A percentile compares a stretch with the other conserved stretches of the same genome.
These are phyloP conservation scores for Daldinia vernicosa DNA, from an alignment of 495 filamentous ascomycete species.

Conservation along the genomic window DNA sequence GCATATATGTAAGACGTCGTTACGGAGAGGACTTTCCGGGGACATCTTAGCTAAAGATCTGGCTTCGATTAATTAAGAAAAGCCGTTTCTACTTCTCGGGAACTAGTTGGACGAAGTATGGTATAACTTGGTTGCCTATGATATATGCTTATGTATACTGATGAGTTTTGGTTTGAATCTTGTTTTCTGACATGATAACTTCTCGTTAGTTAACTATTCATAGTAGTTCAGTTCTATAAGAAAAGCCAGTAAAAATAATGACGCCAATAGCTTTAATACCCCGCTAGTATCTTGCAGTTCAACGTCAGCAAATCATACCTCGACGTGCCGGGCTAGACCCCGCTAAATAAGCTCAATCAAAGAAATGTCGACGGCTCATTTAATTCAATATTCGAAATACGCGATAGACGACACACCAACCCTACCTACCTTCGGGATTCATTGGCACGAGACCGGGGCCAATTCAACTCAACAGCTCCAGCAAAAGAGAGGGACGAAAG, in stretches of 20 bases:
- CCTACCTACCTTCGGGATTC: neutral
- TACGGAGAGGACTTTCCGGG: constrained; percentile 20
- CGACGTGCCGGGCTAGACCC: neutral
- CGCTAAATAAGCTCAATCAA: neutral
- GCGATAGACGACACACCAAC: neutral
- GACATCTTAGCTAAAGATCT: neutral
- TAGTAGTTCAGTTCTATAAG: too few relatives aligned
- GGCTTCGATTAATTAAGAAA: neutral
- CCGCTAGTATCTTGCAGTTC: neutral
- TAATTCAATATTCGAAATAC: neutral
- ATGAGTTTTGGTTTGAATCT: too few relatives aligned
- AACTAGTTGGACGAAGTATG: neutral
- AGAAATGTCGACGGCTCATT: constrained; percentile 2
- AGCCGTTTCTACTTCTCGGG: neutral
- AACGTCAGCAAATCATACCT: constrained; percentile 9
- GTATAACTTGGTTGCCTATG: neutral
- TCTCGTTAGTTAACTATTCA: too few relatives aligned
- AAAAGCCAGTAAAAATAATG: constrained; percentile 9
- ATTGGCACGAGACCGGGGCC: neutral
- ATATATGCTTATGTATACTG: too few relatives aligned
- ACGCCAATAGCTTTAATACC: constrained; percentile 16
- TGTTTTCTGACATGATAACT: too few relatives aligned
- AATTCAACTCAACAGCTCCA: neutral
- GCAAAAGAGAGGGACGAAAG: neutral
- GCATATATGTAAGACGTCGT: neutral